Evolutionary conservation across 352 stramenopile genomes (phyloP).

Genomic region (Phytophthora fragariae): DNA sequence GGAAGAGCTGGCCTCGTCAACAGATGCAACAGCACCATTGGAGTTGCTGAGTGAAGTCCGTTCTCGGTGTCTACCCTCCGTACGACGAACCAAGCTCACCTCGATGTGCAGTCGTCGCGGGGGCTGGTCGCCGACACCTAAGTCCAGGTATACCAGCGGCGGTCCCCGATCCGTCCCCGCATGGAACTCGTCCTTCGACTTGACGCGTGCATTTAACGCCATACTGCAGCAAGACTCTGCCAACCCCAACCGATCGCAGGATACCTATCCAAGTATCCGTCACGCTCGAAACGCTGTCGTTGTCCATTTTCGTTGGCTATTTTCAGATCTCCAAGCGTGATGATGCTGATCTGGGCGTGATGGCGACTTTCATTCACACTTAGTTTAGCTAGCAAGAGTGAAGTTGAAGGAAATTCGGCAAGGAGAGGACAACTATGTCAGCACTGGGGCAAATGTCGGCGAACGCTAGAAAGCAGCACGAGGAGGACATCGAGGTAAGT

Average conservation of each 20-base stretch:
- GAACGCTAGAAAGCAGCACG: constrained; percentile 63
- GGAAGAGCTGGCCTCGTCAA: constrained; percentile 57
- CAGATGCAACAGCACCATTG: not conserved
- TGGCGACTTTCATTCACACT: constrained; percentile 2
- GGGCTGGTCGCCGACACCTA: constrained; percentile 59
- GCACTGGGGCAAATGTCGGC: constrained; percentile 37
- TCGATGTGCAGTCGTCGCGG: constrained; percentile 73
- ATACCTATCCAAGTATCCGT: not conserved
- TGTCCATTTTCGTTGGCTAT: constrained; percentile 16
- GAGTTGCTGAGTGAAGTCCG: too few species aligned
- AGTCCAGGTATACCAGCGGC: constrained; percentile 70
- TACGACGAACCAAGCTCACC: constrained; percentile 7
- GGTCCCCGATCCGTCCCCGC: constrained; percentile 45
- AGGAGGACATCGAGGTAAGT: constrained; percentile 68
- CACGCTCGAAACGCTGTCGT: constrained; percentile 7
- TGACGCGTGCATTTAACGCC: constrained; percentile 54
- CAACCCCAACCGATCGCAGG: too few species aligned
- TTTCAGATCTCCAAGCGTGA: constrained; percentile 16
- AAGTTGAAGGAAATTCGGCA: not conserved
- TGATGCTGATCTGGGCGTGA: too few species aligned
- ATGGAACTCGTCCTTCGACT: constrained; percentile 57
- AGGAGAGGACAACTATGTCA: constrained; percentile 19
- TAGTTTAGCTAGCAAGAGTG: constrained; percentile 16
- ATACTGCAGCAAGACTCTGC: constrained; percentile 28
- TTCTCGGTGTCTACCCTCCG: too few species aligned